Evolutionary conservation across 495 filamentous ascomycete species (phyloP).

Genomic region (Cryomyces antarcticus): DNA sequence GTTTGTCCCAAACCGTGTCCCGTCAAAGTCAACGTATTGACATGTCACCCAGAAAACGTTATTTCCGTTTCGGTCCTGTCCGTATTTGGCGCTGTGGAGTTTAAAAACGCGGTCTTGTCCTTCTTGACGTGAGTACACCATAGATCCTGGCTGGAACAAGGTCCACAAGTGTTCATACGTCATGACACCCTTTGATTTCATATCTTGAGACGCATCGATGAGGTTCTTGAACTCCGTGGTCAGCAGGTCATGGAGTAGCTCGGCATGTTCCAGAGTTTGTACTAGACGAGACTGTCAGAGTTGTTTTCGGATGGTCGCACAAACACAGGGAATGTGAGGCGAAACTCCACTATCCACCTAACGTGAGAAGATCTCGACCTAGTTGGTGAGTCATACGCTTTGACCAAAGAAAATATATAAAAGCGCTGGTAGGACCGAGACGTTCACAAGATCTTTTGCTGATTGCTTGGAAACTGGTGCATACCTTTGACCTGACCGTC

Average conservation of each 20-base stretch:
- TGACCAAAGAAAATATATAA: too few species aligned
- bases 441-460: too few species aligned
- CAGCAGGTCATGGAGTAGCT: conserved; percentile 33
- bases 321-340: too few species aligned
- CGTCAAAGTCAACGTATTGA: conserved; percentile 38
- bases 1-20: conserved; percentile 32
- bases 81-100: conserved; percentile 17
- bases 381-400: too few species aligned
- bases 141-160: conserved; percentile 28
- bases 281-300: conserved; percentile 7
- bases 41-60: conserved; percentile 17
- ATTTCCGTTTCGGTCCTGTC: conserved; percentile 11
- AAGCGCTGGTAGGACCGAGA: too few species aligned
- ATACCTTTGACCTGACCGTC: too few species aligned
- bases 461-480: too few species aligned
- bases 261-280: conserved; percentile 35
- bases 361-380: too few species aligned
- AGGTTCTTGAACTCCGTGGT: conserved; percentile 35
- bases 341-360: too few species aligned
- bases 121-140: conserved; percentile 20
- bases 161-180: conserved; percentile 37
- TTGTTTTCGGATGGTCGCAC: too few species aligned
- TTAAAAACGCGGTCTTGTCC: conserved; percentile 21
- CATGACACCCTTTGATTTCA: conserved; percentile 35
- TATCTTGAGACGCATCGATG: conserved; percentile 35